Base-by-base conservation (phyloP, 108 stramenopile genomes). In the Chaetoceros muelleri region DNA sequence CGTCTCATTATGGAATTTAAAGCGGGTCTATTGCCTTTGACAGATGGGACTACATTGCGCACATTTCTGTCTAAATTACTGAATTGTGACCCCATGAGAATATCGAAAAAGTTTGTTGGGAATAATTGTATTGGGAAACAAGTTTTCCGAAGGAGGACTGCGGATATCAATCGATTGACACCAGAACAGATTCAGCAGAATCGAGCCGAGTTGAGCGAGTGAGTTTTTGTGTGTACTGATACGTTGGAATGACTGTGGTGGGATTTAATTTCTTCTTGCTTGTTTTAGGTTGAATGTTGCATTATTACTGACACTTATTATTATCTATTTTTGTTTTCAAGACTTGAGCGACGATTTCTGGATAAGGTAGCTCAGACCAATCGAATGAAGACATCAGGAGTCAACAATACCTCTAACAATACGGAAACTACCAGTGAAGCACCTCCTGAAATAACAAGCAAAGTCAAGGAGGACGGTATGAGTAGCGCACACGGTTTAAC, bases 41-140 rank as follows among this genome's bases (percentile, higher is more conserved):
- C 94, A n/a, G 90, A 93, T 62, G 96, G 96, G 10, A 95, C 95
- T 2, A 99, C 96, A 0, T 74, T 99, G 44, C 92, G 96, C 18
- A 90, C 91, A 2, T 97, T 94, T 66, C 73, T 99, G 20, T 82
- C 88, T 48, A 93, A 95, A 64, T 72, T 96, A 48, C 73, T 99
- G 17, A 85, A 96, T 65, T 99, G 98, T 57, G 96, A 96, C 61
- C 96, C 98, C 22, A 99, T 99, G 98, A 74, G 98, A 18, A 99
- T 99, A 30, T 95, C 96, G 8, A 99, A 99, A 64, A 99, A 99
- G 66, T 99, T 96, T 65, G 95, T 95, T 25, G 96, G 96, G 13
- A 67, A 67, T 48, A 96, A 98, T 46, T 96, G 95, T 61, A 96
- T 98, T 58, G 93, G 96, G 46, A 98, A 98, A 53, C 93, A 93